Conservation (phyloP, 2,329 filamentous ascomycete genomes). For the Cadophora luteo-olivacea region DNA sequence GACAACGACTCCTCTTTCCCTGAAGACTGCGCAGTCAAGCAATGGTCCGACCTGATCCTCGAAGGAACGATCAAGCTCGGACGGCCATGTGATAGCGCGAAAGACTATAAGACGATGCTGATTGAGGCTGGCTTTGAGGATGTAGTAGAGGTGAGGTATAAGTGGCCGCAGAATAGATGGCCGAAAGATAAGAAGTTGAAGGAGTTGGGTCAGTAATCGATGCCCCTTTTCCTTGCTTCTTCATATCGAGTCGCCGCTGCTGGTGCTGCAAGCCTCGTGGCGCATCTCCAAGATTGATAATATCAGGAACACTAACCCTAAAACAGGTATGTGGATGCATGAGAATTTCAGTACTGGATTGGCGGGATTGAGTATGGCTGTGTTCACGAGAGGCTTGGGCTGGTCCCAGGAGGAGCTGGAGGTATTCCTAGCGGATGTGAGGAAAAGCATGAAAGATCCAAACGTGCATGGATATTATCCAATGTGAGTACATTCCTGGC, state of each 20-base stretch:
- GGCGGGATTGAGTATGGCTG: slow-evolving; percentile 27
- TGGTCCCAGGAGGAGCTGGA: slow-evolving; percentile 32
- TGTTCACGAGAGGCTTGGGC: slow-evolving; percentile 29
- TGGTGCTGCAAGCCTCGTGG: no score
- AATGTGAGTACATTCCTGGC: slow-evolving; percentile 20
- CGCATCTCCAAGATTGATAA: no score
- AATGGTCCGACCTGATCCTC: slow-evolving; percentile 37
- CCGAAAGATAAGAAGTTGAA: slow-evolving; percentile 51
- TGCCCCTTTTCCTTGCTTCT: neutral
- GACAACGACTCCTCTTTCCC: slow-evolving; percentile 24
- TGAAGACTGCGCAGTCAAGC: slow-evolving; percentile 17
- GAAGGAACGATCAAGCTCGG: slow-evolving; percentile 44
- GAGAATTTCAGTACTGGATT: slow-evolving; percentile 24
- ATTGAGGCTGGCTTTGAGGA: slow-evolving; percentile 34
- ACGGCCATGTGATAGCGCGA: slow-evolving; percentile 43
- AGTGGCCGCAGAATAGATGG: slow-evolving; percentile 59
- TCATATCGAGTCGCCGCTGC: no score
- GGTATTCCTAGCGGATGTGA: slow-evolving; percentile 30
- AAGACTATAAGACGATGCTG: slow-evolving; percentile 23
- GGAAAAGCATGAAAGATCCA: slow-evolving; percentile 28
- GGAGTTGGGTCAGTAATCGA: slow-evolving; percentile 13
- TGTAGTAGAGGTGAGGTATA: slow-evolving; percentile 50
- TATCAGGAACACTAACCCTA: no score
- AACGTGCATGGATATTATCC: slow-evolving; percentile 30
- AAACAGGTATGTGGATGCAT: slow-evolving; percentile 31